Base-by-base conservation (phyloP, 2,329 filamentous ascomycete genomes). In the Bretziella fagacearum region DNA sequence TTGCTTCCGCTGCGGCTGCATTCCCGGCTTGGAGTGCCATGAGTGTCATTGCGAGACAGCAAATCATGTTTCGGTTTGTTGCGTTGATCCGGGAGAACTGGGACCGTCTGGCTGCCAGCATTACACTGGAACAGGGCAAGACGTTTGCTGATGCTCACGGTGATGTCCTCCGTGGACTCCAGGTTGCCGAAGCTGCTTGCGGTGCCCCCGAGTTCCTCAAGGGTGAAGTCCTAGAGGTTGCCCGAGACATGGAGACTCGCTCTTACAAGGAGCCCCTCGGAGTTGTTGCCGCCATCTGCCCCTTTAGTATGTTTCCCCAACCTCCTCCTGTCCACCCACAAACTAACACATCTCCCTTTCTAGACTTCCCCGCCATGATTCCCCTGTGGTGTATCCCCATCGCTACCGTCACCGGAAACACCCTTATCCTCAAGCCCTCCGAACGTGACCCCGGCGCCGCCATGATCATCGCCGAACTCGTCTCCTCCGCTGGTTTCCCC, bases 301-400 rank as follows among this genome's bases (percentile, higher is more conserved):
- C 84, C 2, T 91, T 91, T 60, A 91, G 79, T 84, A 61, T 62
- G 78, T 65, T 42, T 17, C n/a, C 41, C 25, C n/a, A 6, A 18
- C 6, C 8, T 6, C 6, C 10, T 42, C 7, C 10, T n/a, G 37
- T 3, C 18, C 6, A 6, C 23, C 6, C 4, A 39, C 8, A 18
- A 22, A 39, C 17, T 23, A 18, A 39, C 13, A 39, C 20, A 13
- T 11, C 27, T 18, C 13, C 27, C 33, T 18, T 33, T n/a, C 45
- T 51, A 84, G 79, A 91, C 69, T 91, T 91, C 65, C 84, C 84
- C 36, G 84, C 84, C 56, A 93, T 93, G 84, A 91, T 93, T 61
- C 84, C 84, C 3, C 71, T 93, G n/a, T 93, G 84, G 84, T 85
- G 75, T 52, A 86, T 93, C 52, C 84, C 84, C 32, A 82, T 91